phyloP scores from a whole-genome alignment of 345 rosid genomes.

The Viola odorata region DNA sequence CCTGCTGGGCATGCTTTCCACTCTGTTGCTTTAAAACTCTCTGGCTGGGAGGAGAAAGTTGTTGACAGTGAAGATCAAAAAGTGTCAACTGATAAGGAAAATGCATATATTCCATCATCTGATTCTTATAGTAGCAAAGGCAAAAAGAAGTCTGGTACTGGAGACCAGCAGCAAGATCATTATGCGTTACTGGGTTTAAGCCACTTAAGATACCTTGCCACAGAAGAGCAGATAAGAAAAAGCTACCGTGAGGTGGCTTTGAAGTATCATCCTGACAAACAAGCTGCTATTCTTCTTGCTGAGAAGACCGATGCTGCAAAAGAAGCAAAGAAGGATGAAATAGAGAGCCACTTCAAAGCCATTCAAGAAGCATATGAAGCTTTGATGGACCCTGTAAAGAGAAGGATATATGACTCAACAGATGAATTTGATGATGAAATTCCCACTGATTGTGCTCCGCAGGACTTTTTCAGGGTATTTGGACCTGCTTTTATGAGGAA shows the following conservation, averaged over 20 bases:
- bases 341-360: slow-evolving; percentile 75
- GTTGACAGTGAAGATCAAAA: slow-evolving; percentile 45
- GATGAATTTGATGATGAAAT: slow-evolving; percentile 98
- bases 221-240: slow-evolving; percentile 93
- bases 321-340: slow-evolving; percentile 88
- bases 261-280: slow-evolving; percentile 95
- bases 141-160: slow-evolving; percentile 78
- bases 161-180: slow-evolving; percentile 76
- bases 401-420: slow-evolving; percentile 89
- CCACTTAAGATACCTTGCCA: slow-evolving; percentile 93
- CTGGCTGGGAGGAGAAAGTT: slow-evolving; percentile 60
- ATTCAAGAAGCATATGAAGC: slow-evolving; percentile 96
- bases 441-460: slow-evolving; percentile 76
- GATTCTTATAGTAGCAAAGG: slow-evolving; percentile 77
- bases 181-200: slow-evolving; percentile 87
- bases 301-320: slow-evolving; percentile 92
- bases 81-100: slow-evolving; percentile 55
- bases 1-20: slow-evolving; percentile 97
- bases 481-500: slow-evolving; percentile 97
- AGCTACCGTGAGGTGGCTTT: slow-evolving; percentile 89
- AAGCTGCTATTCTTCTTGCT: slow-evolving; percentile 71
- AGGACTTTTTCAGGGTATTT: slow-evolving; percentile 93
- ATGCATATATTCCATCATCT: slow-evolving; percentile 51
- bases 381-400: slow-evolving; percentile 76
- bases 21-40: slow-evolving; percentile 71